Evolutionary conservation across 2,329 filamentous ascomycete species (phyloP), one percentile per base, ranked within the genome.

Genomic region (Daldinia sp.): DNA sequence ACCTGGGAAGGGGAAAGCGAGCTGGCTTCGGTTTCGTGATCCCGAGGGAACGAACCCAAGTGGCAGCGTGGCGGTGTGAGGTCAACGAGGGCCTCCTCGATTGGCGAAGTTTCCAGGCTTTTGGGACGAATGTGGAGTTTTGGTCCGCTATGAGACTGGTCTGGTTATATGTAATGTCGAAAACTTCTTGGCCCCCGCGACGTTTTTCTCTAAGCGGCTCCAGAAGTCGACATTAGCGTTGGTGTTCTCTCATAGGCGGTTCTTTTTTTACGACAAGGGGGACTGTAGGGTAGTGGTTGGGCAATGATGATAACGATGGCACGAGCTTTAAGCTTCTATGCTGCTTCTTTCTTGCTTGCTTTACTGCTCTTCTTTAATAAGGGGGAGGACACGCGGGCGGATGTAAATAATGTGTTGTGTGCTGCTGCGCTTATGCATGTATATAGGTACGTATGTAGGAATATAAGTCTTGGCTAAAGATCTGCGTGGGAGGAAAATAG

Each of bases 111-210:
- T 68, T 64, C 62, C 62, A 63, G 63, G 52, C 63, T 66, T 60
- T 61, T 39, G 61, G 45, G 57, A 67, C 68, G 67, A 23, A 70
- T 73, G 74, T 75, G 73, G 74, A 73, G 71, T 69, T 67, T 48
- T 30, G 45, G 4, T 57, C 60, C 63, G 64, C 51, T 67, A 67
- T 54, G 52, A 32, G 53, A 64, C 57, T 43, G 30, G 47, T 9
- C 21, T 45, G 39, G 23, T 17, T 55, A 63, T 52, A 61, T 58
- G 53, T 29, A 53, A 53, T 51, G 29, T 53, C 15, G 17, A 21
- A 60, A 64, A 68, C 39, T 34, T 55, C 55, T 64, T 64, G 48
- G 68, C 57, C 61, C 67, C 67, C 61, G 53, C 64, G 64, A 56
- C 43, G 41, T 29, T 47, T 9, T 48, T 48, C 7, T 58, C 49